Evolutionary conservation across 179 eudicot genomes (phyloP).

Genomic region (Dionaea muscipula): DNA sequence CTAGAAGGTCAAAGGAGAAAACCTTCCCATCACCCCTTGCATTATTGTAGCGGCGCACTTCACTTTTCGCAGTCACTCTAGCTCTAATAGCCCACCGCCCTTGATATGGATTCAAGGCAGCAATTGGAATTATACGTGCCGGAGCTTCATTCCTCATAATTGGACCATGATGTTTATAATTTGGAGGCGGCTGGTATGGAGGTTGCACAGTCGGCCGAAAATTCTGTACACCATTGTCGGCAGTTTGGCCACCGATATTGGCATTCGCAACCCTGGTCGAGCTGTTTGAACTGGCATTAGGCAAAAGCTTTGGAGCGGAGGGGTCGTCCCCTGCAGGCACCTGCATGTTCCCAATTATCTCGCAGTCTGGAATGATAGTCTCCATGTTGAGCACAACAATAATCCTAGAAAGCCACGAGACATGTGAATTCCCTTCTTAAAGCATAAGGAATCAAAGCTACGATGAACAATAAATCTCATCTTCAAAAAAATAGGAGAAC

Average conservation of each 20-base stretch:
- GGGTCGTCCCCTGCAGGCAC: constrained; percentile 27
- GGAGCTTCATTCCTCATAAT: constrained; percentile 96
- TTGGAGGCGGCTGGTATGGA: constrained; percentile 87
- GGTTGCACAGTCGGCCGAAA: constrained; percentile 75
- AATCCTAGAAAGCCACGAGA: constrained; percentile 46
- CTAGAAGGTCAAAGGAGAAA: constrained; percentile 91
- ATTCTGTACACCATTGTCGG: constrained; percentile 26
- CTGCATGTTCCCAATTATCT: constrained; percentile 59
- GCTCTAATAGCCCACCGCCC: constrained; percentile 98
- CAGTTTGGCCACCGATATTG: constrained; percentile 16
- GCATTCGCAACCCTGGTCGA: constrained; percentile 16
- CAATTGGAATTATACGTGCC: constrained; percentile 72
- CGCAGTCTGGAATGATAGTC: constrained; percentile 68
- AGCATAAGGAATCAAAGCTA: no score
- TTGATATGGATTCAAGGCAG: constrained; percentile 87
- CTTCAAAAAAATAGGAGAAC: no score
- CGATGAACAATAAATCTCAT: no score
- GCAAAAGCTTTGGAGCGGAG: constrained; percentile 24
- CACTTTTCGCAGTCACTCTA: constrained; percentile 85
- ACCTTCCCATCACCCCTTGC: constrained; percentile 93
- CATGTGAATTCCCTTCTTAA: no score
- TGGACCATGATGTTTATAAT: constrained; percentile 69
- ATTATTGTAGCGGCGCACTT: constrained; percentile 81
- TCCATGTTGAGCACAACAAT: constrained; percentile 82
- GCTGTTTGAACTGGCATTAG: constrained; percentile 14